These are phyloP conservation scores for Colletotrichum sp. DNA, from an alignment of 2,329 filamentous ascomycete species.

Conservation along the genomic window DNA sequence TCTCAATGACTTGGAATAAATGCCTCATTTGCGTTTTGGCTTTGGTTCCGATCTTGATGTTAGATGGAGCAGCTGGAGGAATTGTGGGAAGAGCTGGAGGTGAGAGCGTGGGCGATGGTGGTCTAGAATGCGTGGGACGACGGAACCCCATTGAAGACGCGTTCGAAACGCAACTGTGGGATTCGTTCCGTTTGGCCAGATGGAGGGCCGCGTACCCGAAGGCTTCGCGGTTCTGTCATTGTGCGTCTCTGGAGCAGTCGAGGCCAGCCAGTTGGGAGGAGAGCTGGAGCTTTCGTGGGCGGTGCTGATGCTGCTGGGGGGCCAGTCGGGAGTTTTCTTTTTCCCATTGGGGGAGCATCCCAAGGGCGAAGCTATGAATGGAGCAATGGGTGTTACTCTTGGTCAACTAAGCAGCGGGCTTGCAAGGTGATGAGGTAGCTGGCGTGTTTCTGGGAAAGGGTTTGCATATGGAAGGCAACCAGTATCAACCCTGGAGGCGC, in stretches of 20 bases:
- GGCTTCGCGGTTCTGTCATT: background rate
- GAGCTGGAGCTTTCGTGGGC: background rate
- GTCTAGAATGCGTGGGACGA: background rate
- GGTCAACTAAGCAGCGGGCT: background rate
- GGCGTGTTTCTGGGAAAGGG: conserved; percentile 13
- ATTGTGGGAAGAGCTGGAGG: background rate
- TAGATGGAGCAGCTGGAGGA: background rate
- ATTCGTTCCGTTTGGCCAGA: conserved; percentile 1
- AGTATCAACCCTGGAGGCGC: conserved; percentile 11
- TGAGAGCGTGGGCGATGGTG: background rate
- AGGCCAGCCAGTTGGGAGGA: background rate
- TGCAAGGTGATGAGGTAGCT: conserved; percentile 8
- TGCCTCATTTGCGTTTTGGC: conserved; percentile 1
- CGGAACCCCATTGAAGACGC: background rate
- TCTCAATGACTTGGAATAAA: background rate
- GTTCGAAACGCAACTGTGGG: background rate
- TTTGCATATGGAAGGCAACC: background rate
- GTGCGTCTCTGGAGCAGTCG: background rate
- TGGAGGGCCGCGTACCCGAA: background rate
- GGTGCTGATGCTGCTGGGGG: background rate
- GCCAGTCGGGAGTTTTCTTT: conserved; percentile 4
- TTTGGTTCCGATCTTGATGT: background rate
- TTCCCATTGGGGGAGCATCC: background rate
- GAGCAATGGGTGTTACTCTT: background rate
- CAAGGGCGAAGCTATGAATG: background rate